Evolutionary conservation across 331 rosid species (phyloP).

Genomic region (Quercus tomentella): DNA sequence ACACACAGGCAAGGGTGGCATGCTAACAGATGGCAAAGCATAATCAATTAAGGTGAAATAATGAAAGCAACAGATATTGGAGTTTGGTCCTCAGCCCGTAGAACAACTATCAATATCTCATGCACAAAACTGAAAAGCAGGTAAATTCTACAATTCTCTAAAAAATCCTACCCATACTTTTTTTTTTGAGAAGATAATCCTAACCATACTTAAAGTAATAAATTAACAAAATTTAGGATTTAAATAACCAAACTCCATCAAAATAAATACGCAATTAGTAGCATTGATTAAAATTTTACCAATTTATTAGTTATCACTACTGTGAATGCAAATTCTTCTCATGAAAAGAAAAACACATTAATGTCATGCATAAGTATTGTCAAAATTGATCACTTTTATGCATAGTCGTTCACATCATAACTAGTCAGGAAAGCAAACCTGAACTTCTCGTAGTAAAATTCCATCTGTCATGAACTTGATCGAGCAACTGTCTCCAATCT

Average conservation of each 20-base stretch:
- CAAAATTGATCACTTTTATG: not conserved
- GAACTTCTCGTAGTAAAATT: slow-evolving; percentile 88
- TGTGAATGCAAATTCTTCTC: not conserved
- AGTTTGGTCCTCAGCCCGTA: not conserved
- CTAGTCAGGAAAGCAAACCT: slow-evolving; percentile 44
- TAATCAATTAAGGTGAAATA: not conserved
- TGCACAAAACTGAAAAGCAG: not conserved
- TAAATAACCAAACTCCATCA: not conserved
- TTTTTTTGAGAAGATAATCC: too few species aligned
- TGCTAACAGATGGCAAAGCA: not conserved
- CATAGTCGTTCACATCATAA: slow-evolving; percentile 4
- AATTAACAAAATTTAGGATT: not conserved
- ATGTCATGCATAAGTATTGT: not conserved
- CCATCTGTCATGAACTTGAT: slow-evolving; percentile 98
- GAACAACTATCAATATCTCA: not conserved
- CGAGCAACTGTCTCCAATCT: slow-evolving; percentile 70
- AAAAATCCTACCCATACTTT: not conserved
- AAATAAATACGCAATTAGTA: not conserved
- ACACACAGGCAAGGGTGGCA: not conserved
- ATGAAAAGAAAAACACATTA: too few species aligned
- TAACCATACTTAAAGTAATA: not conserved
- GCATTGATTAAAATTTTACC: not conserved
- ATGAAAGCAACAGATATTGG: not conserved
- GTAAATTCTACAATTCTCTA: not conserved
- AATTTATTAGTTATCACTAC: not conserved